Percentiles rank a stretch among this genome's conserved stretches.
Evolutionary conservation across 257 asterid genomes (phyloP).

Genomic region (Paraleonurus japonicus): DNA sequence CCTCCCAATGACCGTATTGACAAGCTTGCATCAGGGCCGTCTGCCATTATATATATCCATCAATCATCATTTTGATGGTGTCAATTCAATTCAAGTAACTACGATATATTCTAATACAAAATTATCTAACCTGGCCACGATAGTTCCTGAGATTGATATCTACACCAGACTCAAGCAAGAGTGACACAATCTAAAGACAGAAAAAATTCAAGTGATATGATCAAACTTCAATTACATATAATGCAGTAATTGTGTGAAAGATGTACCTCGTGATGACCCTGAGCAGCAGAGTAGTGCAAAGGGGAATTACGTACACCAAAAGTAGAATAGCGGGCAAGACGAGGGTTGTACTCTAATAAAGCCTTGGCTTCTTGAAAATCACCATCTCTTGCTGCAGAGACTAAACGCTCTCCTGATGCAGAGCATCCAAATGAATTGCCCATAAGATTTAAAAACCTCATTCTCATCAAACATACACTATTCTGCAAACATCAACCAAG

Average conservation of each 20-base stretch:
- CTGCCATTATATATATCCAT: conserved; percentile 42
- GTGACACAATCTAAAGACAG: conserved; percentile 64
- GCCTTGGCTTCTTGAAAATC: conserved; percentile 96
- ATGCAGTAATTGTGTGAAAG: not conserved
- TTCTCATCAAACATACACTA: conserved; percentile 31
- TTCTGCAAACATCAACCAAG: no score
- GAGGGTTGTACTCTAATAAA: conserved; percentile 81
- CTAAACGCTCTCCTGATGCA: conserved; percentile 87
- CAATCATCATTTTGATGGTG: not conserved
- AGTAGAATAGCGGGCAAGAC: conserved; percentile 77
- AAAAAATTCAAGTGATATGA: conserved; percentile 16
- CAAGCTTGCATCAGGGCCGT: conserved; percentile 97
- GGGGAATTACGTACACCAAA: conserved; percentile 92
- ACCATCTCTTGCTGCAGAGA: conserved; percentile 94
- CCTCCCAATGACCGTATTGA: conserved; percentile 94
- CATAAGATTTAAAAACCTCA: conserved; percentile 74
- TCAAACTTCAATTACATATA: not conserved
- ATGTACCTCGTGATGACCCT: conserved; percentile 88
- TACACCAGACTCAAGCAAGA: conserved; percentile 77
- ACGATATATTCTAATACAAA: not conserved
- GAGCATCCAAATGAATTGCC: conserved; percentile 94
- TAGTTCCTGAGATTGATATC: conserved; percentile 86
- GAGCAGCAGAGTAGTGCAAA: conserved; percentile 88
- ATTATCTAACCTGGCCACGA: conserved; percentile 83
- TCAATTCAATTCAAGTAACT: not conserved